Conservation (phyloP, 306 rosid species). For the Notholithocarpus densiflorus region DNA sequence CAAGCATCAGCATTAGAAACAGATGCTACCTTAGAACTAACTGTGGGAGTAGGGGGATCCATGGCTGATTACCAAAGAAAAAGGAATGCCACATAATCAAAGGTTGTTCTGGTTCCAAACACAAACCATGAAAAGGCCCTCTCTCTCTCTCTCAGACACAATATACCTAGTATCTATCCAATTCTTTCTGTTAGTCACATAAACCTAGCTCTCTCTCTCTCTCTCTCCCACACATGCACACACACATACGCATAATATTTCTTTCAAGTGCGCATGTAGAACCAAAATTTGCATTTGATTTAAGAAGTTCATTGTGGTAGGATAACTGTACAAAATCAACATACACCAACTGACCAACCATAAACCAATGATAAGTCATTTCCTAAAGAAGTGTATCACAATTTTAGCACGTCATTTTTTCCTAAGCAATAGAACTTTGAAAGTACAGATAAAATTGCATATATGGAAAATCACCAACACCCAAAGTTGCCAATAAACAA, state of each 20-base stretch:
- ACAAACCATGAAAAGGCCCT: neutral
- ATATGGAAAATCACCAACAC: neutral
- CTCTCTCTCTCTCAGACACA: neutral
- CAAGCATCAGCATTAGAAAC: no score
- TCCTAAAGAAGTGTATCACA: neutral
- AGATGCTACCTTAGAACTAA: no score
- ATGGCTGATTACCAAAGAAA: neutral
- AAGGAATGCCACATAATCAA: neutral
- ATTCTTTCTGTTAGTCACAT: no score
- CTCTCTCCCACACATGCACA: no score
- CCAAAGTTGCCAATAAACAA: conserved; percentile 1
- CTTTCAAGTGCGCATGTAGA: neutral
- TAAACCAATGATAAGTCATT: neutral
- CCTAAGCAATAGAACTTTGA: neutral
- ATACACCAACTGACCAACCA: neutral
- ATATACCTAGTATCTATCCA: neutral
- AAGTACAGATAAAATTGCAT: neutral
- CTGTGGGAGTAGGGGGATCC: neutral
- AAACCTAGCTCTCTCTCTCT: no score
- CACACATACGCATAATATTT: neutral
- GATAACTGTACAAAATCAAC: neutral
- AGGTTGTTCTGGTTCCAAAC: neutral
- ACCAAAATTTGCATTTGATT: neutral
- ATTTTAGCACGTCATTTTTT: neutral
- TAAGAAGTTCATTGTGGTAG: neutral